Evolutionary conservation across 2,329 filamentous ascomycete species (phyloP).

Genomic region (Orbilia quercus): DNA sequence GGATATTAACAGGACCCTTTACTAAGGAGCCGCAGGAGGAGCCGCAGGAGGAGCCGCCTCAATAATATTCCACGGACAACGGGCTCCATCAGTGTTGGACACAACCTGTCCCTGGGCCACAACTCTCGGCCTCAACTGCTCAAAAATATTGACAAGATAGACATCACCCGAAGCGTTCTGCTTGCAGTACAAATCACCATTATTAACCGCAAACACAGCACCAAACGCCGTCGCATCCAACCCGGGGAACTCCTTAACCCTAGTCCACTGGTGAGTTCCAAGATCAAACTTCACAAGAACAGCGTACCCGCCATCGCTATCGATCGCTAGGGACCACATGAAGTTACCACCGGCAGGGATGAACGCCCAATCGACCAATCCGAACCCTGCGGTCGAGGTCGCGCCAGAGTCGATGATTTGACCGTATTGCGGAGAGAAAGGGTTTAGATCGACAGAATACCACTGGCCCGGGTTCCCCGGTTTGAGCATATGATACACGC

Average conservation of each 20-base stretch:
- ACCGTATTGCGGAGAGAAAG: constrained; percentile 5
- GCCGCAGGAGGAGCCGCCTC: too few species aligned
- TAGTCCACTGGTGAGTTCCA: neutral
- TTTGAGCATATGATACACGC: neutral
- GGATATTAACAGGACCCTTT: neutral
- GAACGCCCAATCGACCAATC: constrained; percentile 21
- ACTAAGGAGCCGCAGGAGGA: too few species aligned
- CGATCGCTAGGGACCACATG: constrained; percentile 8
- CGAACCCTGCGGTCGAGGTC: neutral
- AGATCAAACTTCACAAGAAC: constrained; percentile 16
- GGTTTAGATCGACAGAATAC: constrained; percentile 16
- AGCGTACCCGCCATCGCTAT: neutral
- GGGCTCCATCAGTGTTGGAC: constrained; percentile 20
- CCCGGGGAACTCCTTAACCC: constrained; percentile 7
- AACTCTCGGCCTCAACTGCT: neutral
- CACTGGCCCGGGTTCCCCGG: neutral
- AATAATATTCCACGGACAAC: constrained; percentile 18
- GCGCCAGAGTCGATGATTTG: neutral
- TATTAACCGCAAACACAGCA: constrained; percentile 10
- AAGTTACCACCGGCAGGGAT: constrained; percentile 1
- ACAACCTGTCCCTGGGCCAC: constrained; percentile 9
- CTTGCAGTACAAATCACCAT: constrained; percentile 16
- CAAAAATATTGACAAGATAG: constrained; percentile 16
- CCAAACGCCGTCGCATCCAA: neutral
- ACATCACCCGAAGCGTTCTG: constrained; percentile 16